Evolutionary conservation across 1,284 basidiomycete species (phyloP).

Genomic region (Anthracocystis panici-leucophaei): DNA sequence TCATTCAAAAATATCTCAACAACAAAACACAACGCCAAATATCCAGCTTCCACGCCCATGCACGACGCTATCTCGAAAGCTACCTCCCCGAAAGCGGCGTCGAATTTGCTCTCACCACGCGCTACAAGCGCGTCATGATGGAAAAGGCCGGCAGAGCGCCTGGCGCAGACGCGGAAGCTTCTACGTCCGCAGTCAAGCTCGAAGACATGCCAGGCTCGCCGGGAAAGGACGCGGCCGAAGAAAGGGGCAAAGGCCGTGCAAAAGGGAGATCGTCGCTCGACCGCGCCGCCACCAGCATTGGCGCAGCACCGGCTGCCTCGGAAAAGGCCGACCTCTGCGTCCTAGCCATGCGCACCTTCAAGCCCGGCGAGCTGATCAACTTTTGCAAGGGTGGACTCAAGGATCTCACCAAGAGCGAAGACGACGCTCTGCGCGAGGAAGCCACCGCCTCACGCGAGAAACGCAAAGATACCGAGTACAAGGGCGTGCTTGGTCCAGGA

Average conservation of each 20-base stretch:
- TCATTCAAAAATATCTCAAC: conserved; percentile 60
- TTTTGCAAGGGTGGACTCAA: conserved; percentile 76
- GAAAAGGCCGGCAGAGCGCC: conserved; percentile 31
- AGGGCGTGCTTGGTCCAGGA: conserved; percentile 75
- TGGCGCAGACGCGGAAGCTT: conserved; percentile 20
- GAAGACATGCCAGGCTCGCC: conserved; percentile 24
- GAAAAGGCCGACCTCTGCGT: conserved; percentile 91
- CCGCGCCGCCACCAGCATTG: conserved; percentile 46
- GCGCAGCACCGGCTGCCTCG: conserved; percentile 45
- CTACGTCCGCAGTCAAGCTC: conserved; percentile 27
- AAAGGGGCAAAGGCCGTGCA: conserved; percentile 27
- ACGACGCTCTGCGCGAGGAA: conserved; percentile 74
- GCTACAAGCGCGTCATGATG: conserved; percentile 62
- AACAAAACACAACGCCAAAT: conserved; percentile 60
- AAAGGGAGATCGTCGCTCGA: conserved; percentile 50
- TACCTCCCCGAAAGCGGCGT: conserved; percentile 67
- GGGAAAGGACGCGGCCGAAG: conserved; percentile 17
- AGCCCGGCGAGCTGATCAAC: conserved; percentile 79
- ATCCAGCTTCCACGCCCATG: conserved; percentile 53
- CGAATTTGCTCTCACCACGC: conserved; percentile 65
- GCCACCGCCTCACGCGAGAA: conserved; percentile 74
- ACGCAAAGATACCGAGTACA: conserved; percentile 62
- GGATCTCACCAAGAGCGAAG: conserved; percentile 69
- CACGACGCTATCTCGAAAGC: conserved; percentile 66
- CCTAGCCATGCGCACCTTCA: conserved; percentile 80